These are phyloP conservation scores for Plantago coronopus DNA, from an alignment of 305 asterid species.

Conservation along the genomic window DNA sequence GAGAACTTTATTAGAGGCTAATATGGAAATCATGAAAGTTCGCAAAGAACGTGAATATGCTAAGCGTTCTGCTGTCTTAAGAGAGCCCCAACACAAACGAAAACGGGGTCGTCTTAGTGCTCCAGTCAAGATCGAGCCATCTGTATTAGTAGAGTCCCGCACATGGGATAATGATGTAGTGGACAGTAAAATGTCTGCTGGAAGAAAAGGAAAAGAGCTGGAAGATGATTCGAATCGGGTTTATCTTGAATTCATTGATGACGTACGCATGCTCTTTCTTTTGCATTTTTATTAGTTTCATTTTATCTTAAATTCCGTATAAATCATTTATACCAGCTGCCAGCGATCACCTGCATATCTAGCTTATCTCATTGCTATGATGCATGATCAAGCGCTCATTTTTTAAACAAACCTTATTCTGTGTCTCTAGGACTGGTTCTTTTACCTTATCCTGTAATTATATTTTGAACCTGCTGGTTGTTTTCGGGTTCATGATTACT, in stretches of 20 bases:
- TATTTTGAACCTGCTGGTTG: neutral
- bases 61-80: neutral
- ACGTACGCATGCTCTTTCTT: too few relatives aligned
- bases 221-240: neutral
- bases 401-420: too few relatives aligned
- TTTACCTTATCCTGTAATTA: neutral
- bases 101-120: neutral
- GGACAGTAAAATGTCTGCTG: too few relatives aligned
- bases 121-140: neutral
- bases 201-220: too few relatives aligned
- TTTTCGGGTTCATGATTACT: neutral
- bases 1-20: neutral
- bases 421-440: too few relatives aligned
- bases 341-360: too few relatives aligned
- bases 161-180: neutral
- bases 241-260: too few relatives aligned
- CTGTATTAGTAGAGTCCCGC: neutral
- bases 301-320: too few relatives aligned
- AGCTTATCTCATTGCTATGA: too few relatives aligned
- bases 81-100: neutral
- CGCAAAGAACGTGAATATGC: neutral
- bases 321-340: too few relatives aligned
- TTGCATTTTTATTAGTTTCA: too few relatives aligned
- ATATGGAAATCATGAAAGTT: neutral
- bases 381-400: neutral